These are phyloP conservation scores for Pouteria glomerata DNA, from an alignment of 148 eudicot species.

Conservation along the genomic window DNA sequence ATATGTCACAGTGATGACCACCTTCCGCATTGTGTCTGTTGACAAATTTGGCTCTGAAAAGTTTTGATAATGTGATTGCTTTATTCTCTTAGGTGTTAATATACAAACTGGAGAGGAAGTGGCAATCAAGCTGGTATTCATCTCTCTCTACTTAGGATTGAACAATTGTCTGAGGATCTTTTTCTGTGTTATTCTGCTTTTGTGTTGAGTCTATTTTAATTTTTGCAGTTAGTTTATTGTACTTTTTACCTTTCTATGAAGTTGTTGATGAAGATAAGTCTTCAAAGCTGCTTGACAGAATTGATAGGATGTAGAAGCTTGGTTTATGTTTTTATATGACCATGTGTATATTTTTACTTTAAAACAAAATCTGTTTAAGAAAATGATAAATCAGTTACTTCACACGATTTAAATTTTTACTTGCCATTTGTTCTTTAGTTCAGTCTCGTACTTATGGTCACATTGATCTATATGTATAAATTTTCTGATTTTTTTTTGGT, in stretches of 20 bases:
- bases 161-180: not conserved
- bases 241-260: not conserved
- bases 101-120: conserved; percentile 86
- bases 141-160: conserved; percentile 9
- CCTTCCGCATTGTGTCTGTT: conserved; percentile 8
- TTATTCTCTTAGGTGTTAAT: conserved; percentile 58
- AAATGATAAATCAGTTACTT: too few relatives aligned
- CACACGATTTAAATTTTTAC: not conserved
- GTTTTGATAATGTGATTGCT: conserved; percentile 15
- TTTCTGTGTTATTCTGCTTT: not conserved
- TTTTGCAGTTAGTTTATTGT: not conserved
- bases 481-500: too few relatives aligned
- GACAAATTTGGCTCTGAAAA: conserved; percentile 10
- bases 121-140: conserved; percentile 71
- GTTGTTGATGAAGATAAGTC: not conserved
- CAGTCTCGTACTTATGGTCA: not conserved
- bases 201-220: not conserved
- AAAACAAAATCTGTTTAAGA: too few relatives aligned
- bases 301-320: not conserved
- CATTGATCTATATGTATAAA: not conserved
- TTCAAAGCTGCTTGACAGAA: not conserved
- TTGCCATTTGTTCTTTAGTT: not conserved
- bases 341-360: not conserved
- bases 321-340: not conserved
- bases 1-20: not conserved